These are phyloP conservation scores for Kwoniella sp. DNA, from an alignment of 768 basidiomycete genomes.

Conservation along the genomic window DNA sequence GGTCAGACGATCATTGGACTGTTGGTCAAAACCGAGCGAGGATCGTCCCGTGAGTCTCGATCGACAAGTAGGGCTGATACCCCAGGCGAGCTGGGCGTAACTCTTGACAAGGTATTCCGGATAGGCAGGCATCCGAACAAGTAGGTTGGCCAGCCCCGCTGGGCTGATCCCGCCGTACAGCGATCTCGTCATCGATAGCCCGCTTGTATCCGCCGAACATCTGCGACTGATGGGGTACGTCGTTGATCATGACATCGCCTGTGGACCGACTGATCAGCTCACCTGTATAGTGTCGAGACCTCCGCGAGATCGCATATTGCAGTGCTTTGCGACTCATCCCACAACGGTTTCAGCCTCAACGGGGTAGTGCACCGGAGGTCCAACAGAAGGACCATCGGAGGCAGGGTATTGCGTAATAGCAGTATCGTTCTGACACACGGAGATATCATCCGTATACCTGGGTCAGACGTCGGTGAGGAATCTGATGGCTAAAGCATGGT, in stretches of 20 bases:
- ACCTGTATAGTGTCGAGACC: constrained; percentile 27
- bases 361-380: constrained; percentile 1
- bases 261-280: not conserved
- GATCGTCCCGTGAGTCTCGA: not conserved
- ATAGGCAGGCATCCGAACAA: constrained; percentile 15
- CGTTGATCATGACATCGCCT: not conserved
- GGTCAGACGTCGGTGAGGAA: constrained; percentile 7
- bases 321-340: constrained; percentile 24
- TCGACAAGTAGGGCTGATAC: not conserved
- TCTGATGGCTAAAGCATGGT: no score
- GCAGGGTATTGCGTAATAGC: not conserved
- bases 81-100: constrained; percentile 5
- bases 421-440: constrained; percentile 19
- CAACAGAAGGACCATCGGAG: not conserved
- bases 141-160: constrained; percentile 13
- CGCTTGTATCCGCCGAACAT: constrained; percentile 20
- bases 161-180: constrained; percentile 1
- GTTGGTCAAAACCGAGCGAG: not conserved
- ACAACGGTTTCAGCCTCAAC: constrained; percentile 28
- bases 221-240: constrained; percentile 24
- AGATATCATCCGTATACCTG: constrained; percentile 14
- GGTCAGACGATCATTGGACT: not conserved
- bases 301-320: constrained; percentile 11
- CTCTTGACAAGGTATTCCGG: constrained; percentile 10
- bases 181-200: constrained; percentile 14